Percentiles rank a stretch among this genome's conserved stretches.
phyloP scores from a whole-genome alignment of 495 filamentous ascomycete species.

The Penicillium taxi region DNA sequence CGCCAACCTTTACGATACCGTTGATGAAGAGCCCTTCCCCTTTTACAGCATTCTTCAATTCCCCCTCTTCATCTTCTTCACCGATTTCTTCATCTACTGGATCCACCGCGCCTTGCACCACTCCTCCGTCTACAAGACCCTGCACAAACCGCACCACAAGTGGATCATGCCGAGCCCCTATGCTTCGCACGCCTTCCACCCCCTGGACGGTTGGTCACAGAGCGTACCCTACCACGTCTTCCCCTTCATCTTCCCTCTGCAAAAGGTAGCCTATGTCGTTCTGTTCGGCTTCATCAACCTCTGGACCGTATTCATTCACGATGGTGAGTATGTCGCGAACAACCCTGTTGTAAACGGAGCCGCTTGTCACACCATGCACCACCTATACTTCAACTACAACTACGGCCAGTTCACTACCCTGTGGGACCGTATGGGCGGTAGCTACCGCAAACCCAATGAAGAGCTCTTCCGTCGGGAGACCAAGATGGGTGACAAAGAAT shows the following conservation, averaged over 20 bases:
- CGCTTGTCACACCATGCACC: conserved; percentile 94
- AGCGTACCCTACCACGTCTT: conserved; percentile 89
- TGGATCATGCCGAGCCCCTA: conserved; percentile 99
- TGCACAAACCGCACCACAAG: conserved; percentile 98
- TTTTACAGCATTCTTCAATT: conserved; percentile 83
- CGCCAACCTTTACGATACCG: conserved; percentile 76
- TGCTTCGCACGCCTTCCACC: conserved; percentile 91
- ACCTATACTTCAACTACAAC: conserved; percentile 98
- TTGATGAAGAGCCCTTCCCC: conserved; percentile 59
- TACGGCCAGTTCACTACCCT: conserved; percentile 95
- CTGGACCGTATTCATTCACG: conserved; percentile 97
- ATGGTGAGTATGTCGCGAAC: conserved; percentile 91
- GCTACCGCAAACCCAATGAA: conserved; percentile 80
- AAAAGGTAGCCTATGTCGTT: conserved; percentile 79
- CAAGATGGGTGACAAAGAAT: conserved; percentile 78
- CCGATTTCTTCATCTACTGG: conserved; percentile 90
- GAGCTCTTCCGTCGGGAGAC: conserved; percentile 80
- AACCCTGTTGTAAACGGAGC: conserved; percentile 87
- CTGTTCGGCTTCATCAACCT: conserved; percentile 92
- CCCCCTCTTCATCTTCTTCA: conserved; percentile 86
- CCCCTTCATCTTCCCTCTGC: conserved; percentile 86
- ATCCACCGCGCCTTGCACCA: conserved; percentile 89
- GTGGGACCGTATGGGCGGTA: conserved; percentile 86
- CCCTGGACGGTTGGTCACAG: conserved; percentile 88
- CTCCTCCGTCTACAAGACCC: conserved; percentile 69